Base-by-base conservation (phyloP, 1,284 basidiomycete genomes). In the Apiotrichum domesticum region DNA sequence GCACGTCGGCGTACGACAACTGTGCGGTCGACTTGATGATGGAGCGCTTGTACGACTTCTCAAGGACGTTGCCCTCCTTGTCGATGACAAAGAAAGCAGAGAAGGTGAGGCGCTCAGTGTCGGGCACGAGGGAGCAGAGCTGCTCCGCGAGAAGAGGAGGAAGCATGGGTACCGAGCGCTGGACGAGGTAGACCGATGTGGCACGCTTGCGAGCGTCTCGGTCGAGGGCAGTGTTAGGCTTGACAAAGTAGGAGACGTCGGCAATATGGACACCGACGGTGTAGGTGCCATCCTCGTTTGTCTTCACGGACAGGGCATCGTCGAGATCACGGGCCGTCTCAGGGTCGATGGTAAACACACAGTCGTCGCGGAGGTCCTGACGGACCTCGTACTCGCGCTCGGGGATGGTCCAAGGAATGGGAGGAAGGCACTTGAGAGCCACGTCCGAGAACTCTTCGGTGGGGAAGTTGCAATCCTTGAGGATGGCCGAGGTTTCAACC, bases 401-500 rank as follows among this genome's bases (percentile, higher is more conserved):
- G 13, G 96, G 93, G 66, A 98, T 87, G 42, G 88, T 90, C 63
- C 48, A 49, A 8, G 94, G 93, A 57, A 88, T 81, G 41, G 95
- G 92, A 35, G 96, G 96, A 35, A 98, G 79, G 72, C 94, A 97
- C 76, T 97, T 97, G 67, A 93, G 77, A n/a, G 96, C 93, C 67
- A 88, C 88, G 48, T 94, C 91, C 13, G 86, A 83, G 74, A 94
- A 94, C 63, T 95, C 91, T 73, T 95, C 91, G 0, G 89, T 90
- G 1, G 91, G 91, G 84, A 94, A 94, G 77, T 98, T 97, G 81
- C 92, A 96, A 75, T 98, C 95, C 77, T 98, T 98, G 65, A 99
- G 82, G 58, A 99, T 80, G 11, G 96, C 96, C 64, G 90, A 93
- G 1, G 95, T 98, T 78, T 98, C 95, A 7, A 97, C 94, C 76